These are phyloP conservation scores for Chiua virens DNA, from an alignment of 768 basidiomycete genomes.

Conservation along the genomic window DNA sequence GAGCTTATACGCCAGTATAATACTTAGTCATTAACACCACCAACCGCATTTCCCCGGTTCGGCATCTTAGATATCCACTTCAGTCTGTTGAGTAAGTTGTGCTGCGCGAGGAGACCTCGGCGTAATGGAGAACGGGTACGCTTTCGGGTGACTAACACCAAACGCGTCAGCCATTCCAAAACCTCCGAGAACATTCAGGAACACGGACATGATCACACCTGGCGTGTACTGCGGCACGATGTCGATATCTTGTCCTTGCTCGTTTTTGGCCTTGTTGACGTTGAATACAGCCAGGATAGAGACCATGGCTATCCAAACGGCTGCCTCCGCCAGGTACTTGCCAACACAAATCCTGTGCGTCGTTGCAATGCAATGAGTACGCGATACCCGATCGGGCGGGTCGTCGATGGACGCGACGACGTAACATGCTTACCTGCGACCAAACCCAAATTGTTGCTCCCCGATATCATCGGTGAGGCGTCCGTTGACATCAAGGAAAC, in stretches of 20 bases:
- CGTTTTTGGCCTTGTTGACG: constrained; percentile 31
- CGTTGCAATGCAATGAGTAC: no score
- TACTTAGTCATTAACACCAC: neutral
- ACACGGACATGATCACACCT: constrained; percentile 26
- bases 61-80: constrained; percentile 1
- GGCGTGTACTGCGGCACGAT: constrained; percentile 25
- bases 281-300: constrained; percentile 27
- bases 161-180: neutral
- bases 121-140: constrained; percentile 21
- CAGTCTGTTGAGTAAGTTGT: constrained; percentile 15
- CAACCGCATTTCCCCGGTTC: neutral
- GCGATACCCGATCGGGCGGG: no score
- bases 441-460: constrained; percentile 23
- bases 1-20: no score
- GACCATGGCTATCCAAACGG: constrained; percentile 27
- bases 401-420: no score
- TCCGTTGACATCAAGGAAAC: constrained; percentile 18
- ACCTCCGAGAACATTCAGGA: neutral
- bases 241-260: constrained; percentile 29
- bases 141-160: constrained; percentile 11
- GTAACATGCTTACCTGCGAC: constrained; percentile 13
- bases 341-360: constrained; percentile 24
- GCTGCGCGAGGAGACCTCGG: constrained; percentile 11
- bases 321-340: constrained; percentile 25
- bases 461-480: constrained; percentile 17